Conservation (phyloP, 148 eudicot genomes). For the Nepenthes mirabilis region DNA sequence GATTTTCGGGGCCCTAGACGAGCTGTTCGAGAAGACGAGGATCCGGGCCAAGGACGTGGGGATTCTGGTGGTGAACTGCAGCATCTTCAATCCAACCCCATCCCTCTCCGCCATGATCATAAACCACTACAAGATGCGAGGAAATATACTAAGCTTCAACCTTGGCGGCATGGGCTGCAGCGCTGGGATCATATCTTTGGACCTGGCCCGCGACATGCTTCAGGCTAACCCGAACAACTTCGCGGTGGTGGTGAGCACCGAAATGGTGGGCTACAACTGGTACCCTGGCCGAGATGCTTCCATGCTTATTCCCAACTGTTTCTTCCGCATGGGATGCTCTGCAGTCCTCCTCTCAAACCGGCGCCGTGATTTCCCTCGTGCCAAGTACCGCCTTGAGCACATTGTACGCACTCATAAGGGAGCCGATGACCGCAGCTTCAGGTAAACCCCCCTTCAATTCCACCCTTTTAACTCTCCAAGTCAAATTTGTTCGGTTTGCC, state of each 20-base stretch:
- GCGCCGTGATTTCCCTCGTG: conserved; percentile 58
- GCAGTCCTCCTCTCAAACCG: conserved; percentile 77
- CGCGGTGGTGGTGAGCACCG: conserved; percentile 86
- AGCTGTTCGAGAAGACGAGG: conserved; percentile 65
- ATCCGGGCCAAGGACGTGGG: conserved; percentile 83
- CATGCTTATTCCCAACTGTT: conserved; percentile 93
- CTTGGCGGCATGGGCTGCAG: conserved; percentile 99
- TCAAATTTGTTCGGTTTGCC: background rate
- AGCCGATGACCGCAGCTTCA: conserved; percentile 82
- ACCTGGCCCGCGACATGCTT: conserved; percentile 84
- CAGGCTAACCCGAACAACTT: conserved; percentile 83
- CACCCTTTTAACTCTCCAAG: too few species aligned
- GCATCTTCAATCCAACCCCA: conserved; percentile 95
- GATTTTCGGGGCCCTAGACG: conserved; percentile 91
- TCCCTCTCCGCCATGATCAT: conserved; percentile 96
- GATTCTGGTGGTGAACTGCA: conserved; percentile 88
- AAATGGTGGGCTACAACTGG: conserved; percentile 95
- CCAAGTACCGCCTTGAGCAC: conserved; percentile 89
- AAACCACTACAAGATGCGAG: conserved; percentile 93
- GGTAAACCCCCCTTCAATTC: conserved; percentile 16
- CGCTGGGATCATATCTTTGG: conserved; percentile 67
- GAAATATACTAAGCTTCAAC: conserved; percentile 81
- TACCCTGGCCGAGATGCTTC: conserved; percentile 68
- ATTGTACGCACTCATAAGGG: conserved; percentile 93
- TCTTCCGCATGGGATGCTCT: conserved; percentile 92